Percentiles rank a stretch among this genome's conserved stretches.
phyloP scores from a whole-genome alignment of 73 alveolate species.

The Tetrahymena thermophila region DNA sequence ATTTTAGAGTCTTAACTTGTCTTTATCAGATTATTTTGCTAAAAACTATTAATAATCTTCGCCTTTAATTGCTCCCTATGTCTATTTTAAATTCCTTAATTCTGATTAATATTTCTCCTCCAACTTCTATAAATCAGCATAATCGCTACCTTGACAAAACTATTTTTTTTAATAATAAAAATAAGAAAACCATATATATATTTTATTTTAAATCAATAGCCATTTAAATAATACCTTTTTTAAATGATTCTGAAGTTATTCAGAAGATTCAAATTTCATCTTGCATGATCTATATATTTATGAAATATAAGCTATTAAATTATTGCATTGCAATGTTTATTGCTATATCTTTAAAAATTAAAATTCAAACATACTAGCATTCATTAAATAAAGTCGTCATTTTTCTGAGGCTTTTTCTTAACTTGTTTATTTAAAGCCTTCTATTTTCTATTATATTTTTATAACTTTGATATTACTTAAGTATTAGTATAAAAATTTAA shows the following conservation, averaged over 20 bases:
- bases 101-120: constrained; percentile 43
- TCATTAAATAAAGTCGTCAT: neutral
- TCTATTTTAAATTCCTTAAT: constrained; percentile 27
- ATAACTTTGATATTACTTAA: neutral
- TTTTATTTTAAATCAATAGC: neutral
- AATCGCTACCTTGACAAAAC: constrained; percentile 55
- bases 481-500: neutral
- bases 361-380: neutral
- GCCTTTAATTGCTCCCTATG: constrained; percentile 28
- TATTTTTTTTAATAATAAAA: neutral
- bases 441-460: neutral
- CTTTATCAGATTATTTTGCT: constrained; percentile 10
- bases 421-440: neutral
- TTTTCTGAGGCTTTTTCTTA: neutral
- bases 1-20: neutral
- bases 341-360: neutral
- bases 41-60: constrained; percentile 4
- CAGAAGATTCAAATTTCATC: constrained; percentile 57
- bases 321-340: neutral
- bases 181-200: neutral
- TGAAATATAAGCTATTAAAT: constrained; percentile 8
- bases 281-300: constrained; percentile 56
- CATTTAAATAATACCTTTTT: constrained; percentile 10
- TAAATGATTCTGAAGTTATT: constrained; percentile 50
- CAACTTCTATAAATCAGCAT: constrained; percentile 46